Percentiles rank a stretch among this genome's conserved stretches.
Conservation (phyloP, 768 basidiomycete species). For the Dioszegia aurantiaca region DNA sequence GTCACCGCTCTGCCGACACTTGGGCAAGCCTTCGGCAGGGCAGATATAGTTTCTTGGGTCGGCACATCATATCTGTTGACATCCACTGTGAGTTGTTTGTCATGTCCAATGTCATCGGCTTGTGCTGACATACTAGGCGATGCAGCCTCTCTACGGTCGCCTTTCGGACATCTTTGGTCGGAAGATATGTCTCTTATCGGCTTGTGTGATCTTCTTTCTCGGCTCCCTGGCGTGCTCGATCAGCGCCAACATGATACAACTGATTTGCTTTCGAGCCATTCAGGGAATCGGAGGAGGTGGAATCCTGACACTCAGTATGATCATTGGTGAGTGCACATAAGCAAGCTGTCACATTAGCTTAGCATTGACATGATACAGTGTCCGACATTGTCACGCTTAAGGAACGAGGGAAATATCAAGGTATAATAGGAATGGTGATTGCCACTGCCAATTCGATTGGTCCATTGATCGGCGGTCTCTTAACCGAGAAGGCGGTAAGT, state of each 20-base stretch:
- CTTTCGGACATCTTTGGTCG: constrained; percentile 56
- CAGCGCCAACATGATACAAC: constrained; percentile 60
- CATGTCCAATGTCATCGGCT: not conserved
- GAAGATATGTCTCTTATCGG: constrained; percentile 61
- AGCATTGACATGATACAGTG: constrained; percentile 33
- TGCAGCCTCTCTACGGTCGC: constrained; percentile 58
- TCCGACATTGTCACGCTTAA: constrained; percentile 71
- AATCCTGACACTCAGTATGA: constrained; percentile 67
- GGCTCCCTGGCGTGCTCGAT: constrained; percentile 69
- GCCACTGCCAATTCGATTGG: constrained; percentile 67
- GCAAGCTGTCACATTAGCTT: no score
- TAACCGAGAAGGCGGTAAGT: constrained; percentile 21
- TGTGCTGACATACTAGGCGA: constrained; percentile 55
- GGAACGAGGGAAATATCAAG: constrained; percentile 67
- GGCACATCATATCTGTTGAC: constrained; percentile 70
- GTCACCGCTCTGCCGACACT: constrained; percentile 71
- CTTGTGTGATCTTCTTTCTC: constrained; percentile 63
- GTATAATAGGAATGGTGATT: constrained; percentile 64
- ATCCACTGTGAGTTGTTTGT: constrained; percentile 29
- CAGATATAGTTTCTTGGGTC: constrained; percentile 67
- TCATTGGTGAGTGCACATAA: constrained; percentile 59
- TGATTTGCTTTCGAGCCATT: constrained; percentile 68
- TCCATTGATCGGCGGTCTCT: constrained; percentile 65
- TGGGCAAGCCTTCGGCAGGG: constrained; percentile 64
- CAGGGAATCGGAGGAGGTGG: constrained; percentile 71